Conservation (phyloP, 164 flowering plant species). For the Nymphaea colorata region DNA sequence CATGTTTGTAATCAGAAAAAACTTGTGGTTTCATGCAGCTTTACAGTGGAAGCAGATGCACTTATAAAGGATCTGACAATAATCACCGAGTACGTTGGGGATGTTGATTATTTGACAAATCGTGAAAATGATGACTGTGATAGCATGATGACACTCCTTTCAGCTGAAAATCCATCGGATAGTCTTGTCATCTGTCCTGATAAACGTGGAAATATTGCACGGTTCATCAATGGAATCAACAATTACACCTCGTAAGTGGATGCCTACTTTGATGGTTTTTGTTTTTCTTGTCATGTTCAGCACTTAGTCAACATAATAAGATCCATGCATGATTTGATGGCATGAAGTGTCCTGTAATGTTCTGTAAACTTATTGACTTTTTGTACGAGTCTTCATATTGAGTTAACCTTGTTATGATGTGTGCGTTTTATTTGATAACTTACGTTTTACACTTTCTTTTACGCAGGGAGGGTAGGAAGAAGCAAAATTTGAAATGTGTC, state of each 20-base stretch:
- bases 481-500: conserved; percentile 66
- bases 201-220: conserved; percentile 59
- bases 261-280: not conserved
- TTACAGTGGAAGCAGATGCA: conserved; percentile 57
- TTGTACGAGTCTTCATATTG: conserved; percentile 1
- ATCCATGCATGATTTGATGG: no score
- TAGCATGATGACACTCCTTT: conserved; percentile 71
- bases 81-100: conserved; percentile 58
- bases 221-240: conserved; percentile 73
- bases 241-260: conserved; percentile 53
- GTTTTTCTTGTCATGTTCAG: no score
- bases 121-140: conserved; percentile 69
- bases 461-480: conserved; percentile 68
- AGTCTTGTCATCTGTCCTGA: conserved; percentile 74
- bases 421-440: no score
- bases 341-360: no score
- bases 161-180: conserved; percentile 29
- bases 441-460: conserved; percentile 3
- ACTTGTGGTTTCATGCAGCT: conserved; percentile 27
- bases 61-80: conserved; percentile 58
- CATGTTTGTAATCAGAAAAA: not conserved
- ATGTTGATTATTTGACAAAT: conserved; percentile 55
- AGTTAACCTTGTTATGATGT: not conserved
- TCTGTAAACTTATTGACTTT: not conserved
- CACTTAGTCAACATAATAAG: no score